phyloP scores from a whole-genome alignment of 306 rosid genomes.

The Vicia sativa region DNA sequence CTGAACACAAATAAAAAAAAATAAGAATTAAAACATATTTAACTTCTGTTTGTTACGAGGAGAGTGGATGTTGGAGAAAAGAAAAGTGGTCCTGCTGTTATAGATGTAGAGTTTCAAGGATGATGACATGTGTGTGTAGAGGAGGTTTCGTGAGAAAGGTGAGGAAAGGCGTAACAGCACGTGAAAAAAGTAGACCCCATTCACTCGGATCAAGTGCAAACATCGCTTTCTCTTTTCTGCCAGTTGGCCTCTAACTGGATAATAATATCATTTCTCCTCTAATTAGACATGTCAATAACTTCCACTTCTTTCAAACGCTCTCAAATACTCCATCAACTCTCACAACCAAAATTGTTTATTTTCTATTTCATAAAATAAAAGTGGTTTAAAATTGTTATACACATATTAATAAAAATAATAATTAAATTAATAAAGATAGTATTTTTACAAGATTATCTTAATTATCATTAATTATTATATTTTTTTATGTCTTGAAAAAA shows the following conservation, averaged over 20 bases:
- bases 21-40: too few species aligned
- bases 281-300: constrained; percentile 35
- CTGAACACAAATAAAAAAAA: too few species aligned
- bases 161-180: constrained; percentile 24
- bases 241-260: constrained; percentile 29
- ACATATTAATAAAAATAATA: too few species aligned
- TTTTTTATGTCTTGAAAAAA: too few species aligned
- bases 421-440: too few species aligned
- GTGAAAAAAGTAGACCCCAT: constrained; percentile 33
- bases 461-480: too few species aligned
- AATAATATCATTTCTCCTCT: constrained; percentile 27
- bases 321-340: too few species aligned
- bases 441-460: too few species aligned
- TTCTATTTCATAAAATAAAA: too few species aligned
- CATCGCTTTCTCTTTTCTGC: neutral
- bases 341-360: too few species aligned
- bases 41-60: constrained; percentile 35
- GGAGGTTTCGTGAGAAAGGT: neutral
- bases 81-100: constrained; percentile 43
- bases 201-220: constrained; percentile 38
- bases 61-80: constrained; percentile 1
- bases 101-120: constrained; percentile 43
- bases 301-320: neutral
- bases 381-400: too few species aligned
- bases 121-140: constrained; percentile 39